A percentile compares a stretch with the other conserved stretches of the same genome.
phyloP scores from a whole-genome alignment of 305 asterid species.

The Rubia peregrina region DNA sequence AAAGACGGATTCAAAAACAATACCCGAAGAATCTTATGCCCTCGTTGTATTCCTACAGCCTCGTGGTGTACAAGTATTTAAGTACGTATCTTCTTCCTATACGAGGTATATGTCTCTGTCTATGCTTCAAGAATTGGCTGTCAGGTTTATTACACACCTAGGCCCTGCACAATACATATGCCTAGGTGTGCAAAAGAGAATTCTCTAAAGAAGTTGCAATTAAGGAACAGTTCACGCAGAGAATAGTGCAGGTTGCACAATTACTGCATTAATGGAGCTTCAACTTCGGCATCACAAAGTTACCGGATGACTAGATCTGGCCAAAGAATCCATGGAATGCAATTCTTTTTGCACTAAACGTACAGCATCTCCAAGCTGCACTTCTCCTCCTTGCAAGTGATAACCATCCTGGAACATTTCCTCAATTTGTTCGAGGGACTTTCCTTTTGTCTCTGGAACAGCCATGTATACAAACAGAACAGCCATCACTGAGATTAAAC shows the following conservation, averaged over 20 bases:
- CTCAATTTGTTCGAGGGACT: slow-evolving; percentile 84
- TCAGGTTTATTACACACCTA: background rate
- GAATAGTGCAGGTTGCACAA: background rate
- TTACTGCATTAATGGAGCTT: background rate
- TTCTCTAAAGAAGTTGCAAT: background rate
- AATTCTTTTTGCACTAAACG: slow-evolving; percentile 52
- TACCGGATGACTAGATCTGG: background rate
- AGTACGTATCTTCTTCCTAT: background rate
- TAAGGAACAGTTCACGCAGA: background rate
- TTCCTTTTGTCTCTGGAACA: slow-evolving; percentile 92
- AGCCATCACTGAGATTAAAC: slow-evolving; percentile 49
- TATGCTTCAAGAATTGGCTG: background rate
- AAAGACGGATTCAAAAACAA: too few species aligned
- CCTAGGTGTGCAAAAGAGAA: background rate
- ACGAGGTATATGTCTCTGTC: background rate
- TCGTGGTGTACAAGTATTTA: background rate
- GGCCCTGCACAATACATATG: background rate
- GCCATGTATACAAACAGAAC: slow-evolving; percentile 49
- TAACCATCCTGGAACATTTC: slow-evolving; percentile 53
- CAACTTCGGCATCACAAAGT: background rate
- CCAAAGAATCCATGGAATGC: slow-evolving; percentile 1
- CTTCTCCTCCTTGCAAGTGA: slow-evolving; percentile 38
- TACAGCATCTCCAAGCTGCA: slow-evolving; percentile 71
- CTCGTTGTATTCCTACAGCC: background rate
- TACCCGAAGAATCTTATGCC: background rate